Evolutionary conservation across 2,329 filamentous ascomycete species (phyloP), one percentile per base, ranked within the genome.

Genomic region (Amauroascus niger): DNA sequence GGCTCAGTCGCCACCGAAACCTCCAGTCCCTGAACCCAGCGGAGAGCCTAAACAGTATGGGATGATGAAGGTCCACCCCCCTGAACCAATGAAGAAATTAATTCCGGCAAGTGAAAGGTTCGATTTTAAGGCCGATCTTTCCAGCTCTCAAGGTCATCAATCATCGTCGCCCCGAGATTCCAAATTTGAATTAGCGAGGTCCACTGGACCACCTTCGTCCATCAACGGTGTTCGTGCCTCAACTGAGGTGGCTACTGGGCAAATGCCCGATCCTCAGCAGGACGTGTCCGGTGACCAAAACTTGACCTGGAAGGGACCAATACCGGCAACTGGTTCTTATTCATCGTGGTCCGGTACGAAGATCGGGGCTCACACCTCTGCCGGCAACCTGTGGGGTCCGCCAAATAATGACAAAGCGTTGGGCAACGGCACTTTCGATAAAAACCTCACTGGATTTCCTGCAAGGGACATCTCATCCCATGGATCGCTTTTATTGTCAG

Each of bases 391-490:
- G 30, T 84, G 81, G 81, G 81, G 80, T 53, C 73, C 77, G 35
- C 70, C 77, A 35, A 74, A 70, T 51, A 74, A 74, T 60, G 77
- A 80, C 57, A 75, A 77, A 60, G 76, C 78, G 24, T 74, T 84
- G 39, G 81, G 81, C 14, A 84, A 83, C 65, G 81, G 80, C 28
- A 81, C 79, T 1, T 84, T 84, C 59, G 79, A 81, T 58, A 74
- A 74, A 55, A 68, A 67, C 54, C 74, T 79, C 52, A 71, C 71
- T 32, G 72, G 73, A 39, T 77, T 76, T 52, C 69, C 76, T 44
- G 64, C 72, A 39, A 71, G 73, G 43, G 69, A 75, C 55, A 58
- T 71, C 26, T 59, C 65, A 55, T 66, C 74, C n/a, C 70, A 71
- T 49, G 64, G 62, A 48, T 65, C 67, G 55, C 66, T 74, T 32